Conservation (phyloP, 1,284 basidiomycete genomes). For the Takashimella tepidaria region DNA sequence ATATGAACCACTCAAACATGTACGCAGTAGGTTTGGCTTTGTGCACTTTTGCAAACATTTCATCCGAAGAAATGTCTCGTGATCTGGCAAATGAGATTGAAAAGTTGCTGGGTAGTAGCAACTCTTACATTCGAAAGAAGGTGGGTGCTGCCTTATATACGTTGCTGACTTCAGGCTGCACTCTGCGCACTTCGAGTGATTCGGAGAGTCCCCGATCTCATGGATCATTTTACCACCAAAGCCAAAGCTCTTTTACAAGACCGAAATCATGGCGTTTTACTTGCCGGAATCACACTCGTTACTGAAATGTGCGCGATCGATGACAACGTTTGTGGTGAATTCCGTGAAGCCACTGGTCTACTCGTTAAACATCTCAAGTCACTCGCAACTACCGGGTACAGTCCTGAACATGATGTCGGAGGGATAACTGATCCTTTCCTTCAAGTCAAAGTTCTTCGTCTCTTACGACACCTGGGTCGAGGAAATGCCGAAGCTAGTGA, state of each 20-base stretch:
- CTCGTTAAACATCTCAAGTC: constrained; percentile 95
- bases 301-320: constrained; percentile 90
- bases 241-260: constrained; percentile 89
- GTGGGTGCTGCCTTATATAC: constrained; percentile 48
- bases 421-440: constrained; percentile 99
- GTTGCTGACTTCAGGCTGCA: constrained; percentile 61
- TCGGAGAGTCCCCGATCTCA: constrained; percentile 92
- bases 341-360: constrained; percentile 88
- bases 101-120: constrained; percentile 93
- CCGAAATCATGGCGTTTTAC: constrained; percentile 92
- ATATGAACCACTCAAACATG: constrained; percentile 99
- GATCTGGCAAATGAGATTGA: constrained; percentile 96
- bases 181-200: constrained; percentile 95
- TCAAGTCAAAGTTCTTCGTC: constrained; percentile 93
- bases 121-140: constrained; percentile 99
- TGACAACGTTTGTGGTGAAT: constrained; percentile 68
- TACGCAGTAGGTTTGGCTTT: constrained; percentile 96
- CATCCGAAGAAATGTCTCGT: constrained; percentile 97
- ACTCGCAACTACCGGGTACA: constrained; percentile 93
- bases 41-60: constrained; percentile 98
- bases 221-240: constrained; percentile 86
- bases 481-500: constrained; percentile 85
- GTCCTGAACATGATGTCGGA: constrained; percentile 98
- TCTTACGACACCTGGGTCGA: constrained; percentile 80
- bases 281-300: constrained; percentile 89